Evolutionary conservation across 75 land plant species (phyloP), one percentile per base, ranked within the genome.

Genomic region (Ceratopteris richardii): DNA sequence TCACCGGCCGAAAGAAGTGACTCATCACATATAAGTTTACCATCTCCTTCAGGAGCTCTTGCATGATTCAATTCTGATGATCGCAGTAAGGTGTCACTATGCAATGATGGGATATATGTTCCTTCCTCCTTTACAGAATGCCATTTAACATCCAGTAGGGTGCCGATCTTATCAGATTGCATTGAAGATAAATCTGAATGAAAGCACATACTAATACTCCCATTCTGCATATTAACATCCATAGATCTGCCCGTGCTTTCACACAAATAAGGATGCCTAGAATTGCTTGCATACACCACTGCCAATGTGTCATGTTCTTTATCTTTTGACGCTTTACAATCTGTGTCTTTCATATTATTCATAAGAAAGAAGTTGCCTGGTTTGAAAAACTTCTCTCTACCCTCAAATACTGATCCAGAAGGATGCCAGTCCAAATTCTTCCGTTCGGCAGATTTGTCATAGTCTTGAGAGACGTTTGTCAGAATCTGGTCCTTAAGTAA

Each of bases 241-340:
- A 23, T 28, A 23, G 24, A 24, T 37, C 25, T 55, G 5, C 25
- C 2, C 3, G 63, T 62, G 10, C 74, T 77, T 29, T 83, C 80
- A 48, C 88, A 90, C 47, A 80, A 67, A 56, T 88, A 3, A 4
- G 37, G 9, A 33, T 33, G 7, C 37, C 9, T 95, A 47, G 86
- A 83, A 26, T 74, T 64, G 40, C 73, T 75, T 18, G 65, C 76
- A 61, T 95, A 95, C 36, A 68, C 61, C 46, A 76, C 70, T 56
- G 88, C 92, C 54, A 95, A 63, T 9, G 86, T 74, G 51, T 82
- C 86, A 39, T 90, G 86, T 21, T 85, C 80, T 39, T 87, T 75
- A 51, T 37, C 46, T 1, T 33, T 19, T 33, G 37, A 33, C 9
- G 7, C 37, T 33, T 9, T 33, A 9, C 9, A 9, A 33, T 9